Evolutionary conservation across 176 grass and related monocot genomes (phyloP), one percentile per base, ranked within the genome.

Genomic region (Aegilops longissima): DNA sequence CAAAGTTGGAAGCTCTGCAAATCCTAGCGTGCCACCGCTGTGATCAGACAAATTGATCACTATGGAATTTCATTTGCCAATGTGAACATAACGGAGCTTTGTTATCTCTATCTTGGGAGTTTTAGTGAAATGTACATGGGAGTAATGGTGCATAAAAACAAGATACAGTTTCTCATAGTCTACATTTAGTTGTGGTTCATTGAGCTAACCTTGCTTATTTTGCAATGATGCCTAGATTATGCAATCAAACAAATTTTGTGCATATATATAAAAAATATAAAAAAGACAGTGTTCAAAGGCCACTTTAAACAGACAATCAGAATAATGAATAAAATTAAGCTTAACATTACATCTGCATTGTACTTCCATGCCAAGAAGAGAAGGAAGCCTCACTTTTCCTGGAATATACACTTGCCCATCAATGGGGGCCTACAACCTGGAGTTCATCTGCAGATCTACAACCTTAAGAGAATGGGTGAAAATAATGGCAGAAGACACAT

Each of bases 371-470:
- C 23, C 73, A 80, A 34, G 5, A 24, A 12, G 63, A 58, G 21
- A 51, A 25, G 61, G 23, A 24, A 40, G 29, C 25, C 1, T 21
- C 34, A 25, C 11, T 30, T 64, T 64, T 54, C 66, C n/a, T 10
- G 29, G 18, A 68, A 77, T 88, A 69, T 59, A 83, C 62, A 88
- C 7, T 27, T 69, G 5, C 44, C 17, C 24, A 77, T 44, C 17
- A 31, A 68, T 25, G 12, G 4, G 23, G 31, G 71, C 6, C 10
- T 59, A 7, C 27, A 49, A 73, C 56, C 77, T 47, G 45, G n/a
- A 75, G 51, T 39, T 54, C 33, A 36, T 68, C 23, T n/a, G 11
- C 42, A 76, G 16, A 78, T 69, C 82, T 83, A 83, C 62, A 77
- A 49, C 35, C 35, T 88, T 47, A 12, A 3, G 38, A 78, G 24